Base-by-base conservation (phyloP, 163 green algal species). In the Volvox carteri region DNA sequence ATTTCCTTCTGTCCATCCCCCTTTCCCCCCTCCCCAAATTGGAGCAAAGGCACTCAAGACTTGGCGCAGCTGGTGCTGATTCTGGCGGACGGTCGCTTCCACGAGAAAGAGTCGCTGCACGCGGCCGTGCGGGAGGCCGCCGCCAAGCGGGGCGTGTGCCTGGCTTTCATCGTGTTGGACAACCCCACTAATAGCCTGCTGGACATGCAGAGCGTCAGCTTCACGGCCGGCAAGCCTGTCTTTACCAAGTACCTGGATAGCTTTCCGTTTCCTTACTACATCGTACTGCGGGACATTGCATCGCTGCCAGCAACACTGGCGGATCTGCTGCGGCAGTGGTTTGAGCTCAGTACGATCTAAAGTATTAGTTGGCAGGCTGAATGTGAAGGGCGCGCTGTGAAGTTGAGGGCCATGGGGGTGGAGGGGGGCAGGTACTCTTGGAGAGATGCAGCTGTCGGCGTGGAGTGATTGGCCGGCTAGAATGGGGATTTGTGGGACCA, bases 211-310 rank as follows among this genome's bases (percentile, higher is more conserved):
- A 96, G 90, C 14, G 97, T 99, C 44, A 93, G 85, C 35, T 99
- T 99, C 90, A 88, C 91, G n/a, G 92, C 86, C 48, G 98, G 98
- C 74, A 96, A 97, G 91, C 98, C 98, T 1, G 93, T 95, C 33
- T 99, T 99, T 90, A 95, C 90, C 33, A 96, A 95, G 76, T 99
- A 99, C 95, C 91, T 99, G 86, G 98, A 99, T 91, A 96, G 91
- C 72, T 99, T 99, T 91, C 98, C 98, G 19, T 99, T 99, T 87
- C 98, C 98, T 0, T 98, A 97, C 92, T 99, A 99, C 95, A 97
- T 99, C 50, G 89, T 99, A 44, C 90, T 99, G 86, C 87, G 95
- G 7, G 97, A 99, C 91, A 98, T 98, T 74, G 88, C 92, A 0
- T 92, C 94, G 18, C 94, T 99, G 78, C 98, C 98, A 0, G 84